Percentiles rank a stretch among this genome's conserved stretches.
Evolutionary conservation across 1,139 yeast genomes (phyloP).

Genomic region (Kodamaea fungicola): DNA sequence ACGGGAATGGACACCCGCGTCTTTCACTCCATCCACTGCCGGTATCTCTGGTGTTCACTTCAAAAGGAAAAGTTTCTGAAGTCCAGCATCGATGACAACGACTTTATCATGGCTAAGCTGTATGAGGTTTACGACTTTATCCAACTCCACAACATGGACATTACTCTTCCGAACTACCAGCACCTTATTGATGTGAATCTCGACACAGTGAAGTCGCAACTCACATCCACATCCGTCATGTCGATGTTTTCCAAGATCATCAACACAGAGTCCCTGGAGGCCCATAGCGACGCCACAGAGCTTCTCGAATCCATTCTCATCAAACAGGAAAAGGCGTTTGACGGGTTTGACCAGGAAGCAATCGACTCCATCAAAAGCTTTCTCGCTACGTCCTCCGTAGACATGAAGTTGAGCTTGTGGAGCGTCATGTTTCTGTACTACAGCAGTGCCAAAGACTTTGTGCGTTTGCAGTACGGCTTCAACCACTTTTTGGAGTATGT

Average conservation of each 20-base stretch:
- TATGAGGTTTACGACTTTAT: constrained; percentile 17
- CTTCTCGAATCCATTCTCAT: constrained; percentile 54
- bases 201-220: constrained; percentile 53
- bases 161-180: constrained; percentile 44
- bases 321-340: constrained; percentile 7
- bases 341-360: constrained; percentile 15
- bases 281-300: constrained; percentile 45
- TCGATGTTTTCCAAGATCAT: constrained; percentile 62
- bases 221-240: constrained; percentile 64
- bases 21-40: constrained; percentile 7
- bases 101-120: constrained; percentile 23
- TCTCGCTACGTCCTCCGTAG: constrained; percentile 59
- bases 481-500: constrained; percentile 46
- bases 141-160: constrained; percentile 9
- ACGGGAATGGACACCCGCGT: background rate
- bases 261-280: constrained; percentile 32
- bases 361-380: constrained; percentile 53
- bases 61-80: constrained; percentile 31
- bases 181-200: constrained; percentile 58
- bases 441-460: constrained; percentile 33
- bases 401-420: constrained; percentile 74
- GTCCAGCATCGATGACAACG: constrained; percentile 29
- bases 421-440: constrained; percentile 64
- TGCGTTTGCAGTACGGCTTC: constrained; percentile 52
- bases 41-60: constrained; percentile 36